Evolutionary conservation across 225 moss, liverwort and hornwort species (phyloP), one percentile per base, ranked within the genome.

Genomic region (Pleurozium schreberi): DNA sequence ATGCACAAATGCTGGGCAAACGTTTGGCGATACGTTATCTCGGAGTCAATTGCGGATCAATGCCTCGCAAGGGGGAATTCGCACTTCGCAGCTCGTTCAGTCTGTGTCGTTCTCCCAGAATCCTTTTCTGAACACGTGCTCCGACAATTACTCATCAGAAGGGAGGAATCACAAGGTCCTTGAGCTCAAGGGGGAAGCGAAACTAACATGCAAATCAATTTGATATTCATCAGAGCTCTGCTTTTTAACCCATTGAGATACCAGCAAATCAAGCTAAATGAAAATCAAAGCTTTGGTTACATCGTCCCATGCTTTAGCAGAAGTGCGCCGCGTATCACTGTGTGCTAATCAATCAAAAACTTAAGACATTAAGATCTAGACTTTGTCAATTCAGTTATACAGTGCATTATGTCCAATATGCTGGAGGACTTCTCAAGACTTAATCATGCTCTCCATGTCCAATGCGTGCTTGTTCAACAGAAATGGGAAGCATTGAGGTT

Each of bases 21-120:
- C 31, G 19, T 71, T 62, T 14, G 50, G 19, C 85, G 50, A 17
- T 36, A 8, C 22, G 80, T 84, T 68, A 93, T 86, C 93, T 88
- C 47, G 93, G 93, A 79, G 93, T 89, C 66, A 93, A 74, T 40
- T 91, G 89, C 30, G 89, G 89, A 86, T 91, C 93, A 38, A 93
- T 91, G 86, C 93, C 86, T 88, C 91, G 52, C 86, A 93, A 83
- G 12, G 93, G 93, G 22, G 93, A 93, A 86, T 91, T 91, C 36
- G 91, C 93, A n/a, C 75, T 57, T 53, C 91, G 91, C 86, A 93
- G 33, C 40, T 91, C 88, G 68, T 88, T 91, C 62, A 93, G 80
- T 75, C 83, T 88, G 82, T 89, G 93, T 11, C 93, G 76, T 75
- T 93, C 93, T 55, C 91, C 91, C 67, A 87, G 34, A 47, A 91